Base-by-base conservation (phyloP, 192 early-diverging fungal genomes). In the Powellomyces hirtus region DNA sequence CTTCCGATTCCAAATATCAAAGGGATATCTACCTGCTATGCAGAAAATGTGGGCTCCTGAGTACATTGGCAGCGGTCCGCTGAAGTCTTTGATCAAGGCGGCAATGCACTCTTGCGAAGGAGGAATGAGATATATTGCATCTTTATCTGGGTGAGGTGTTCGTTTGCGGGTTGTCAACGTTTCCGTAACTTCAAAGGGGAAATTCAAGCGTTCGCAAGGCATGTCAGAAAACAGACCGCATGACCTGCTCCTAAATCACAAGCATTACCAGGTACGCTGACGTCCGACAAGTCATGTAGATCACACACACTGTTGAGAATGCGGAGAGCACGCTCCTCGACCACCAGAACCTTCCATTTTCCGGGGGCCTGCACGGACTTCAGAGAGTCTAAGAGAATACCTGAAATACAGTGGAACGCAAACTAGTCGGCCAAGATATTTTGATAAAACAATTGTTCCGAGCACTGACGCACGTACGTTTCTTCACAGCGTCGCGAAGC, bases 271-370 rank as follows among this genome's bases (percentile, higher is more conserved):
- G 87, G 91, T 40, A 94, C 85, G 44, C 89, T 89, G 60, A 85
- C 86, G 62, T 91, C 88, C 13, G 87, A 66, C 53, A 91, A 85
- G 66, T 91, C 89, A 72, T 83, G 80, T 79, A 89, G 88, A 64
- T 92, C 91, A 77, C 88, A 89, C 6, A 86, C 81, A 8, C 83
- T 84, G 62, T 85, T 88, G n/a, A 94, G 71, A 44, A 95, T 82
- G 29, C 86, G 81, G 40, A 87, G 71, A 18, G 90, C 81, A 37
- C 80, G 80, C 51, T 81, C 78, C 78, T 95, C 93, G 0, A 93
- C 85, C 16, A 95, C 88, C 2, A 94, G 75, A 64, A 95, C 81
- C 75, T 95, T 95, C 76, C 76, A 83, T 58, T 72, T 77, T 27
- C 85, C 86, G 18, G 88, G 79, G 5, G 89, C 84, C 65, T 92